Conservation (phyloP, 345 rosid species). For the Anastatica hierochuntica region DNA sequence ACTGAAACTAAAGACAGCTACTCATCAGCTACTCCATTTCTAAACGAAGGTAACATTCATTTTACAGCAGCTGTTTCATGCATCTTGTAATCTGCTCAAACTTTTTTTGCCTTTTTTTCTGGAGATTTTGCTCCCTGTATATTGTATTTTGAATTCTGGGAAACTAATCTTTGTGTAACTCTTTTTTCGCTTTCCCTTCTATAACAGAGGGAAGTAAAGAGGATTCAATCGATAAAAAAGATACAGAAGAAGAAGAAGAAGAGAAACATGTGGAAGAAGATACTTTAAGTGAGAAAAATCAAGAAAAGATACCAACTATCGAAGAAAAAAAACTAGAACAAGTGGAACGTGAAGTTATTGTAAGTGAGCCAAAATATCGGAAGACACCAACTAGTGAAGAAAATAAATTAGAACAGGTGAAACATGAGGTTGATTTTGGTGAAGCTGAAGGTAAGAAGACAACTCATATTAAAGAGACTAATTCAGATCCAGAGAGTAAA, state of each 20-base stretch:
- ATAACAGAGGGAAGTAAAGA: conserved; percentile 10
- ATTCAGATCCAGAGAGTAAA: not conserved
- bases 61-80: not conserved
- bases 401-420: conserved; percentile 9
- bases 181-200: not conserved
- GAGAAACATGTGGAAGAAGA: conserved; percentile 15
- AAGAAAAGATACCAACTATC: conserved; percentile 9
- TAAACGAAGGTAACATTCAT: conserved; percentile 11
- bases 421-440: conserved; percentile 7
- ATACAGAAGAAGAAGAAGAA: conserved; percentile 18
- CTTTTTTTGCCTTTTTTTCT: not conserved
- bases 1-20: conserved; percentile 14
- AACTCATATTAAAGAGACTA: conserved; percentile 1
- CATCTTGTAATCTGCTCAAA: not conserved
- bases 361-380: conserved; percentile 1
- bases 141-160: not conserved
- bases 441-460: conserved; percentile 7
- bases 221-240: not conserved
- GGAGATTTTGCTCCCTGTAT: not conserved
- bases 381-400: conserved; percentile 9
- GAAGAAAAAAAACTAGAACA: conserved; percentile 6
- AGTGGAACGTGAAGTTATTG: conserved; percentile 7
- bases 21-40: conserved; percentile 16
- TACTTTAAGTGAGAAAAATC: conserved; percentile 3
- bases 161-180: not conserved